Conservation (phyloP, 495 filamentous ascomycete species). For the Penicillium parvum region DNA sequence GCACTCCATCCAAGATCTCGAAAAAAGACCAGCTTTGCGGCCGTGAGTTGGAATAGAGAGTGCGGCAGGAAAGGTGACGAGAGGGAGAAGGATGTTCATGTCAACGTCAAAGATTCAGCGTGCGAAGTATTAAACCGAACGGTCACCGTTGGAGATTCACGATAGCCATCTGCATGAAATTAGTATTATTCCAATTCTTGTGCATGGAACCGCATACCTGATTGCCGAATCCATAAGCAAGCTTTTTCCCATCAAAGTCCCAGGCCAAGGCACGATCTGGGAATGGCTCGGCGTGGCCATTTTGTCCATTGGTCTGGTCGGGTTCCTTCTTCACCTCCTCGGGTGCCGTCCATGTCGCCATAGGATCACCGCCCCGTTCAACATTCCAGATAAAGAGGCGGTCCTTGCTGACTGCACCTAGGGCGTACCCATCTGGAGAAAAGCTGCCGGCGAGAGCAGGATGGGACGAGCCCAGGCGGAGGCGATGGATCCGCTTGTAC, state of each 20-base stretch:
- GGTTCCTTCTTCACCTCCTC: constrained; percentile 30
- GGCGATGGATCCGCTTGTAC: constrained; percentile 51
- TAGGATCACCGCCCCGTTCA: constrained; percentile 59
- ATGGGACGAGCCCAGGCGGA: constrained; percentile 41
- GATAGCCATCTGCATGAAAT: constrained; percentile 35
- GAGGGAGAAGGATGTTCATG: too few relatives aligned
- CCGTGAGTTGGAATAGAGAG: too few relatives aligned
- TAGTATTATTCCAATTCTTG: constrained; percentile 1
- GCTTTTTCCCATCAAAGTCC: constrained; percentile 69
- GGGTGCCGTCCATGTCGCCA: constrained; percentile 56
- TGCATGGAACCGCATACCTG: constrained; percentile 47
- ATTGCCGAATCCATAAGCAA: constrained; percentile 68
- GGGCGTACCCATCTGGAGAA: constrained; percentile 65
- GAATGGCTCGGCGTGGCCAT: constrained; percentile 29
- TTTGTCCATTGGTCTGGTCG: constrained; percentile 38
- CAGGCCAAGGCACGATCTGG: constrained; percentile 59
- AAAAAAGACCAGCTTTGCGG: too few relatives aligned
- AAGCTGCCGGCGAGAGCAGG: constrained; percentile 62
- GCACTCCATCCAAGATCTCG: too few relatives aligned
- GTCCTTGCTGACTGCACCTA: constrained; percentile 64
- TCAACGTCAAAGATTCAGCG: background rate
- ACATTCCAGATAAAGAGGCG: constrained; percentile 68
- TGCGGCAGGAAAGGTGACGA: too few relatives aligned
- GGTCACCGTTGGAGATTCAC: constrained; percentile 43
- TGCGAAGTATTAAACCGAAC: background rate